Percentiles rank a stretch among this genome's conserved stretches.
These are phyloP conservation scores for Leccinum arenicola DNA, from an alignment of 768 basidiomycete genomes.

Conservation along the genomic window DNA sequence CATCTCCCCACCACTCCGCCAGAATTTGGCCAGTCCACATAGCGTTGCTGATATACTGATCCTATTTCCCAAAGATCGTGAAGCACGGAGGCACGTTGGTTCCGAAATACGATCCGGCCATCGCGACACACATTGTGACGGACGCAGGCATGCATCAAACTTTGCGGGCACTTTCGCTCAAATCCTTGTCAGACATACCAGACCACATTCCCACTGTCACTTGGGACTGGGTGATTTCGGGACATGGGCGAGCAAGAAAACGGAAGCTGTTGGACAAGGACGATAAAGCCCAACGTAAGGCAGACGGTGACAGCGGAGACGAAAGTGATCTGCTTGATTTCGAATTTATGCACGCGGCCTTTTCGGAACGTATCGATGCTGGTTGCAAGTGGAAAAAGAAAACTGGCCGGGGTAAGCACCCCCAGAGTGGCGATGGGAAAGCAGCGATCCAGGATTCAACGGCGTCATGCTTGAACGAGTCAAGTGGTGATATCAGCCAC, in stretches of 20 bases:
- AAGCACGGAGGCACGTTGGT: slow-evolving; percentile 60
- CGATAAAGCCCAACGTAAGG: slow-evolving; percentile 15
- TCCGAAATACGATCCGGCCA: slow-evolving; percentile 51
- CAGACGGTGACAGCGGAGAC: not conserved
- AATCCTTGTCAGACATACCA: slow-evolving; percentile 55
- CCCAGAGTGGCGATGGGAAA: not conserved
- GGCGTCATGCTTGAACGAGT: slow-evolving; percentile 1
- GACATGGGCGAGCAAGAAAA: slow-evolving; percentile 29
- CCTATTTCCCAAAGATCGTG: slow-evolving; percentile 46
- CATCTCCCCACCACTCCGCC: not conserved
- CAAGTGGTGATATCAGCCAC: slow-evolving; percentile 37
- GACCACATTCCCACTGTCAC: slow-evolving; percentile 59
- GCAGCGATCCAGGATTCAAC: not conserved
- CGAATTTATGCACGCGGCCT: slow-evolving; percentile 47
- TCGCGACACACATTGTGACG: slow-evolving; percentile 68
- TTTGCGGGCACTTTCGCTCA: slow-evolving; percentile 45
- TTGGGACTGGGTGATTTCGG: slow-evolving; percentile 59
- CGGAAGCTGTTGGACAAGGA: slow-evolving; percentile 4
- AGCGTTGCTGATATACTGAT: slow-evolving; percentile 4
- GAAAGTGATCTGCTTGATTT: slow-evolving; percentile 29
- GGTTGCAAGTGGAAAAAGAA: slow-evolving; percentile 30
- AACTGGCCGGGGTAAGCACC: not conserved
- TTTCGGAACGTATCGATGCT: slow-evolving; percentile 45
- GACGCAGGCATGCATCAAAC: slow-evolving; percentile 34
- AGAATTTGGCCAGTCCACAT: not conserved